Conservation (phyloP, 306 rosid genomes). For the Astragalus glycyphyllos region DNA sequence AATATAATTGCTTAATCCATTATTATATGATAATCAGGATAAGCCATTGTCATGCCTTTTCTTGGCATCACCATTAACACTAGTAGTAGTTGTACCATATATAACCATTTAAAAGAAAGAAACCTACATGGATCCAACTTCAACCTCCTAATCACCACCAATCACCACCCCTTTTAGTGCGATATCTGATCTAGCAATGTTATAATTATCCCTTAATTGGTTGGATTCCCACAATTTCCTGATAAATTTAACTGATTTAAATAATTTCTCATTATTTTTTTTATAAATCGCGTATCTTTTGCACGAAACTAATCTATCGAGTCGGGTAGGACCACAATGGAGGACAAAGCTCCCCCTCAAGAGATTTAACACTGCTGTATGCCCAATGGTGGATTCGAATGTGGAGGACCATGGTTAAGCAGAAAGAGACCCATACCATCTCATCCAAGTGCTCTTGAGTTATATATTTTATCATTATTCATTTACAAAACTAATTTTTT, state of each 20-base stretch:
- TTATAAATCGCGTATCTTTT: too few species aligned
- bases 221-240: constrained; percentile 20
- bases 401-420: too few species aligned
- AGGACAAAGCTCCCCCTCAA: too few species aligned
- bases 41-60: constrained; percentile 38
- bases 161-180: constrained; percentile 35
- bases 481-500: too few species aligned
- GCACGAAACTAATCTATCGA: too few species aligned
- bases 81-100: not conserved
- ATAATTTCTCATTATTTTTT: not conserved
- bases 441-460: too few species aligned
- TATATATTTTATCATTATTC: not conserved
- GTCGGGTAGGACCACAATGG: too few species aligned
- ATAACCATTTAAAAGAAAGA: constrained; percentile 21
- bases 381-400: too few species aligned
- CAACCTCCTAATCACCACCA: constrained; percentile 35
- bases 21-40: constrained; percentile 38
- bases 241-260: not conserved
- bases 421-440: too few species aligned
- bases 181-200: constrained; percentile 8
- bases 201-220: constrained; percentile 26
- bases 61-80: constrained; percentile 47
- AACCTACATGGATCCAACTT: constrained; percentile 47
- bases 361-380: too few species aligned
- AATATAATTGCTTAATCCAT: constrained; percentile 35